phyloP scores from a whole-genome alignment of 2,329 filamentous ascomycete species.

The Aureobasidium sp. region DNA sequence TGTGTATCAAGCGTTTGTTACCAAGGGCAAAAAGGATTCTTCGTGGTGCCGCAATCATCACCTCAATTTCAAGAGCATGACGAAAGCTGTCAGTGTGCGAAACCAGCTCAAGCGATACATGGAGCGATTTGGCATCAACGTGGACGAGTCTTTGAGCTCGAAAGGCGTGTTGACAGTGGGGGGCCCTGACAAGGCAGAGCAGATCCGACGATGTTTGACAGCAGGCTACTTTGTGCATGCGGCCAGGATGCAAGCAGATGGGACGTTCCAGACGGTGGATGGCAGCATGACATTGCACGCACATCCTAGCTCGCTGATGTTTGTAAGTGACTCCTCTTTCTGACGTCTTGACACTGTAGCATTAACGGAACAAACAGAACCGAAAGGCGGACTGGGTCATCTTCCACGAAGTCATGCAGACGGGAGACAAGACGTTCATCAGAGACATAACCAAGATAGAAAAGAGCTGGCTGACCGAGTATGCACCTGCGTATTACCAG shows the following conservation, averaged over 20 bases:
- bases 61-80: slow-evolving; percentile 80
- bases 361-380: slow-evolving; percentile 44
- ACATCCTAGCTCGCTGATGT: slow-evolving; percentile 89
- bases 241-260: slow-evolving; percentile 88
- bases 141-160: slow-evolving; percentile 54
- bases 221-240: slow-evolving; percentile 90
- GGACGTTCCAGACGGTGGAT: slow-evolving; percentile 78
- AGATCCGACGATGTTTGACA: slow-evolving; percentile 77
- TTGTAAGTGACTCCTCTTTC: slow-evolving; percentile 44
- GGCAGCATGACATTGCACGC: slow-evolving; percentile 73
- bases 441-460: slow-evolving; percentile 89
- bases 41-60: slow-evolving; percentile 83
- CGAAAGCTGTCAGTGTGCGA: slow-evolving; percentile 75
- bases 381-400: slow-evolving; percentile 94
- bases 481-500: slow-evolving; percentile 76
- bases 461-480: slow-evolving; percentile 85
- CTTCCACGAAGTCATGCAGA: slow-evolving; percentile 90
- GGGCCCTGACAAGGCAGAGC: slow-evolving; percentile 53
- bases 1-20: slow-evolving; percentile 83
- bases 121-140: slow-evolving; percentile 70
- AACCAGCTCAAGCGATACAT: slow-evolving; percentile 81
- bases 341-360: background rate
- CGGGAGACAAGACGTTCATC: slow-evolving; percentile 80
- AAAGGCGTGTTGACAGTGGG: slow-evolving; percentile 32
- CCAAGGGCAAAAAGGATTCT: slow-evolving; percentile 71